phyloP scores from a whole-genome alignment of 2,329 filamentous ascomycete species.

The Didymella segeticola region DNA sequence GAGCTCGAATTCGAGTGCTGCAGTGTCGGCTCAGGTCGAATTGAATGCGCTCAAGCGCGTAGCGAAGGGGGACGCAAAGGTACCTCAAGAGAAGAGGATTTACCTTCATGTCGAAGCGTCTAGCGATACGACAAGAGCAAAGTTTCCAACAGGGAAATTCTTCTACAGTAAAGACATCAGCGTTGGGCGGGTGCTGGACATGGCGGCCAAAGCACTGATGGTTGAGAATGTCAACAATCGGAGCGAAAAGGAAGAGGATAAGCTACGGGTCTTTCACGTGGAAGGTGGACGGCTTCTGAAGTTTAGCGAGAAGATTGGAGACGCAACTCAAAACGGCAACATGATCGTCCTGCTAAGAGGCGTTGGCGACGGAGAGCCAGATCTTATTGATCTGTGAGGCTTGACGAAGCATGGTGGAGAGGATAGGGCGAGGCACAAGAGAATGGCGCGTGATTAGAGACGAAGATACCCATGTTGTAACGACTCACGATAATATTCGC shows the following conservation, averaged over 20 bases:
- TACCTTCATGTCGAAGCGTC: slow-evolving; percentile 92
- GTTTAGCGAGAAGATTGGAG: slow-evolving; percentile 85
- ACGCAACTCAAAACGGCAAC: slow-evolving; percentile 77
- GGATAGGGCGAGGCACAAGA: not conserved
- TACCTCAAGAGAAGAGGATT: slow-evolving; percentile 82
- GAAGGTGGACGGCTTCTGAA: slow-evolving; percentile 86
- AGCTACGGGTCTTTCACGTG: slow-evolving; percentile 88
- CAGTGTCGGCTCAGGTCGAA: slow-evolving; percentile 70
- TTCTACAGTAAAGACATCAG: slow-evolving; percentile 75
- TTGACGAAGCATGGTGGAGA: not conserved
- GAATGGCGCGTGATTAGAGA: not conserved
- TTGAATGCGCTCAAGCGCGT: slow-evolving; percentile 81
- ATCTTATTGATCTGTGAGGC: slow-evolving; percentile 66
- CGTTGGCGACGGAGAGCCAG: slow-evolving; percentile 77
- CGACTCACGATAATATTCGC: not conserved
- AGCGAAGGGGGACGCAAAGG: slow-evolving; percentile 87
- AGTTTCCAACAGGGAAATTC: slow-evolving; percentile 70
- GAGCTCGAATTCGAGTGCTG: slow-evolving; percentile 35
- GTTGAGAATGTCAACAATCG: slow-evolving; percentile 86
- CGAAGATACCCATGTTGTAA: slow-evolving; percentile 23
- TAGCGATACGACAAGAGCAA: slow-evolving; percentile 81
- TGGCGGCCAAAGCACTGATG: slow-evolving; percentile 77
- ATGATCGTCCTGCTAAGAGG: slow-evolving; percentile 88
- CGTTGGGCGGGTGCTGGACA: slow-evolving; percentile 81
- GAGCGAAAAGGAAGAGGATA: slow-evolving; percentile 75